Evolutionary conservation across 192 early-diverging fungal genomes (phyloP).

Genomic region (Jimgerdemannia flammicorona): DNA sequence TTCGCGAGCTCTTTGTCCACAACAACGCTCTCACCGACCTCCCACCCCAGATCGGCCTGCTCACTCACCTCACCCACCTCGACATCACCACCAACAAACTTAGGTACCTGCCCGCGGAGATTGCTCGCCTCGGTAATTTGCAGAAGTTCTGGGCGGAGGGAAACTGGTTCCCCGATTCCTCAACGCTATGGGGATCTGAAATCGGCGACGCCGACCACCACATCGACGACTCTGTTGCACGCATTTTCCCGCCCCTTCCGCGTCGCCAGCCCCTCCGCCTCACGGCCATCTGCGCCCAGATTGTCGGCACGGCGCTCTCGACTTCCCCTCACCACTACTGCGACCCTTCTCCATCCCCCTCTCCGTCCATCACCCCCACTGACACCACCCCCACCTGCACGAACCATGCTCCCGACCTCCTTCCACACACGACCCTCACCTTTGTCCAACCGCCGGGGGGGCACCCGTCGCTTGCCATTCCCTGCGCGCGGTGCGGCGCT

Average conservation of each 20-base stretch:
- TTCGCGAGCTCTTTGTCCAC: slow-evolving; percentile 28
- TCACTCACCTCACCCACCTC: slow-evolving; percentile 12
- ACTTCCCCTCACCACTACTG: background rate
- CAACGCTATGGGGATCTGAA: background rate
- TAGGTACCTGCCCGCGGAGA: slow-evolving; percentile 19
- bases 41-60: slow-evolving; percentile 23
- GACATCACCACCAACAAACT: slow-evolving; percentile 34
- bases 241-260: background rate
- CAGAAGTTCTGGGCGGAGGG: slow-evolving; percentile 15
- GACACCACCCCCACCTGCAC: background rate
- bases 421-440: background rate
- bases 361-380: too few relatives aligned
- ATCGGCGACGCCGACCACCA: too few relatives aligned
- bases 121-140: slow-evolving; percentile 9
- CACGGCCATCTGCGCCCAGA: background rate
- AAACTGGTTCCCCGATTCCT: slow-evolving; percentile 16
- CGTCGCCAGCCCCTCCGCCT: background rate
- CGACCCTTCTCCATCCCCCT: too few relatives aligned
- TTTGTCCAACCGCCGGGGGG: background rate
- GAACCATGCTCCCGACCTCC: background rate
- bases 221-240: background rate
- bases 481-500: background rate
- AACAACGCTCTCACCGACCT: slow-evolving; percentile 23
- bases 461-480: background rate
- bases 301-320: background rate